Percentiles rank a stretch among this genome's conserved stretches.
Evolutionary conservation across 352 stramenopile species (phyloP).

Genomic region (Pelagophyceae sp.): DNA sequence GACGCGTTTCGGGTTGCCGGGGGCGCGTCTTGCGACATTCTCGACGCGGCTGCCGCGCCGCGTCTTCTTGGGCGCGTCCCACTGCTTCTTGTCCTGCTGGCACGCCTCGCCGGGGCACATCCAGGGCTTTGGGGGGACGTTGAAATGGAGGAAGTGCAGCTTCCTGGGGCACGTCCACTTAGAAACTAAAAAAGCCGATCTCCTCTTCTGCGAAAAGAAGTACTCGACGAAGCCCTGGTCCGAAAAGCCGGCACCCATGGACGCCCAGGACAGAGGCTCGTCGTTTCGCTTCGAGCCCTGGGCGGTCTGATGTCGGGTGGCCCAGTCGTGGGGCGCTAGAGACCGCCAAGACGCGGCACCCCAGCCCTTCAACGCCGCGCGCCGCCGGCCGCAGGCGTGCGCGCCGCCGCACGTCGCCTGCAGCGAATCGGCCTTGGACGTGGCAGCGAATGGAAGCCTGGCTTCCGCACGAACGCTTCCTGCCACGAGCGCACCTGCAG

Average conservation of each 20-base stretch:
- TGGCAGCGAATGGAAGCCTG: too few relatives aligned
- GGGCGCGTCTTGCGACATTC: too few relatives aligned
- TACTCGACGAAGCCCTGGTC: constrained; percentile 23
- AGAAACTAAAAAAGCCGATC: not conserved
- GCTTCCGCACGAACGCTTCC: too few relatives aligned
- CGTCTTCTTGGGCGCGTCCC: not conserved
- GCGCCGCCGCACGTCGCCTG: too few relatives aligned
- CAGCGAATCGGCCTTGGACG: too few relatives aligned
- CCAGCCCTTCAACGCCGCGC: too few relatives aligned
- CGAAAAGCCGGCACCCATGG: constrained; percentile 13
- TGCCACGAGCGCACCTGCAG: too few relatives aligned
- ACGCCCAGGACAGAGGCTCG: not conserved
- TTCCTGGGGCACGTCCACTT: constrained; percentile 2
- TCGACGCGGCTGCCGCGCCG: too few relatives aligned
- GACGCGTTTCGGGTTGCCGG: too few relatives aligned
- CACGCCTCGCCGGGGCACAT: not conserved
- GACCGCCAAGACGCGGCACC: too few relatives aligned
- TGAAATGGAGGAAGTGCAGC: constrained; percentile 15
- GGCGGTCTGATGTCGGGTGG: not conserved
- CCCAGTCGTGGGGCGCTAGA: not conserved
- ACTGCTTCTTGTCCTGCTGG: not conserved
- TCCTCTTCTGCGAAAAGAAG: constrained; percentile 1
- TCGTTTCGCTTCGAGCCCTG: not conserved
- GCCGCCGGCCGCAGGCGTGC: too few relatives aligned
- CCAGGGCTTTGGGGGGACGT: constrained; percentile 18